A percentile compares a stretch with the other conserved stretches of the same genome.
Evolutionary conservation across 352 stramenopile species (phyloP).

Genomic region (Phytophthora cajani): DNA sequence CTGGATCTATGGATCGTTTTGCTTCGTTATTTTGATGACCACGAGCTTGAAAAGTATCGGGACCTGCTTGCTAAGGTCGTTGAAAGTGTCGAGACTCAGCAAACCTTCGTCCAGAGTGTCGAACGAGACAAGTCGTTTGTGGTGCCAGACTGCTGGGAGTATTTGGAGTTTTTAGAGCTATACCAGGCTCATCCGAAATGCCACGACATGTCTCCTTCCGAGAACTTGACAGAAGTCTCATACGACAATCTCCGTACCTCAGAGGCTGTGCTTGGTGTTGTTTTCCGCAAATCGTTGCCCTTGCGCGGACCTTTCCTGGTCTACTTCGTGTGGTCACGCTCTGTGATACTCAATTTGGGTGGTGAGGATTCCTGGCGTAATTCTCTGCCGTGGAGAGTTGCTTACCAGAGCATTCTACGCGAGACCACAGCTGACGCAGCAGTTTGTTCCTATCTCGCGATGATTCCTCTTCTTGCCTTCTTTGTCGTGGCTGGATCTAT

Average conservation of each 20-base stretch:
- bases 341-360: slow-evolving; percentile 36
- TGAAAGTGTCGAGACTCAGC: slow-evolving; percentile 44
- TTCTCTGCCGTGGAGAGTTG: slow-evolving; percentile 48
- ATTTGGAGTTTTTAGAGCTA: slow-evolving; percentile 41
- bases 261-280: slow-evolving; percentile 29
- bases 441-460: slow-evolving; percentile 43
- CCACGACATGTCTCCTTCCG: slow-evolving; percentile 31
- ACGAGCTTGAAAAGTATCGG: slow-evolving; percentile 55
- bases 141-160: slow-evolving; percentile 41
- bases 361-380: slow-evolving; percentile 50
- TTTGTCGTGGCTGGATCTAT: slow-evolving; percentile 46
- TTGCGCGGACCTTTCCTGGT: slow-evolving; percentile 48
- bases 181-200: slow-evolving; percentile 31
- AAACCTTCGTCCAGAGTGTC: slow-evolving; percentile 25
- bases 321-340: slow-evolving; percentile 58
- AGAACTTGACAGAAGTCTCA: slow-evolving; percentile 24
- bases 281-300: slow-evolving; percentile 33
- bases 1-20: slow-evolving; percentile 56
- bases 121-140: slow-evolving; percentile 28
- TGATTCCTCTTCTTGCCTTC: slow-evolving; percentile 50
- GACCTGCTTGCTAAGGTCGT: slow-evolving; percentile 48
- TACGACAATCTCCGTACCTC: slow-evolving; percentile 31
- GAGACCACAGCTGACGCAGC: slow-evolving; percentile 29
- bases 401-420: slow-evolving; percentile 43
- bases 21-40: slow-evolving; percentile 55